Evolutionary conservation across 1,284 basidiomycete genomes (phyloP), one percentile per base, ranked within the genome.

Genomic region (Chalciporus piperatoides): DNA sequence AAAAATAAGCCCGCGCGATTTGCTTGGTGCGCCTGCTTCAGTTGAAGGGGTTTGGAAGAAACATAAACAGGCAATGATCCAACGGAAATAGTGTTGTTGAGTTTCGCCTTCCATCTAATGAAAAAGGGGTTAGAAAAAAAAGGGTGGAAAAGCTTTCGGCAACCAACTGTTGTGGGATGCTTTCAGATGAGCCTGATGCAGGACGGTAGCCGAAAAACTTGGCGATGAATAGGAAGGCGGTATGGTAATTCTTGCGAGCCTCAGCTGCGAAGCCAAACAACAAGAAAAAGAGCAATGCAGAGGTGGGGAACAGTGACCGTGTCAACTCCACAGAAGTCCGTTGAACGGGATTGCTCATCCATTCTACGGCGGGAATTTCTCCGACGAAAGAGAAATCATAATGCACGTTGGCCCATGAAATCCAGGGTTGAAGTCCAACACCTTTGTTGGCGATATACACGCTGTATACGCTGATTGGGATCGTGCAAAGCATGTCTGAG

Each of bases 191-290:
- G 9, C 48, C 47, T 5, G 52, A 51, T 24, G 46, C 21, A 35
- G 50, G 48, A 25, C 30, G 44, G 44, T 57, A 56, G 11, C 64
- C 56, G 3, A 65, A 51, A 21, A 46, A 21, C 38, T 44, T 47
- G 36, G 41, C 52, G 17, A 56, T 30, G 12, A 49, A 43, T 33
- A 53, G 35, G 33, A 54, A 53, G 14, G 48, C 41, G 3, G 44
- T 23, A 2, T 23, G 40, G 28, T 75, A 74, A 41, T 68, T 58
- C 45, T 65, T 68, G 45, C 59, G 55, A n/a, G 72, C 71, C 32
- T 75, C 74, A 21, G 59, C 51, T 0, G 67, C 72, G 39, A 76
- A 71, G 12, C 68, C 71, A 52, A 77, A 77, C 59, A 76, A 68
- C 2, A 59, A 50, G 53, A 74, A 76, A 59, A 77, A 76, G 15